Evolutionary conservation across 768 basidiomycete species (phyloP).

Genomic region (Lactarius deliciosus): DNA sequence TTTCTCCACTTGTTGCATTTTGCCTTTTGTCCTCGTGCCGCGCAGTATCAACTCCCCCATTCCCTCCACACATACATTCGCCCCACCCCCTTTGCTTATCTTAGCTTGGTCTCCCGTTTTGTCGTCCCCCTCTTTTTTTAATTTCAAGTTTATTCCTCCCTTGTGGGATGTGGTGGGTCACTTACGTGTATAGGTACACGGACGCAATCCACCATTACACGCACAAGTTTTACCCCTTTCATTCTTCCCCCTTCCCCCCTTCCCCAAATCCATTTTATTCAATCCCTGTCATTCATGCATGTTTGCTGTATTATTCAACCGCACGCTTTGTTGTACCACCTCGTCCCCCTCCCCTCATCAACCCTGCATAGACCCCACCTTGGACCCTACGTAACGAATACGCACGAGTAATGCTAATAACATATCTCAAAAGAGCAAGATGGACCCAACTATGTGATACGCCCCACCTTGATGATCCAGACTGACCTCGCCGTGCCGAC

Average conservation of each 20-base stretch:
- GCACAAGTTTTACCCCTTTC: background rate
- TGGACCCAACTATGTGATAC: background rate
- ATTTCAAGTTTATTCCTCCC: background rate
- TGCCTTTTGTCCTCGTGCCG: background rate
- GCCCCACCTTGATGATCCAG: background rate
- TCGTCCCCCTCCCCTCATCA: background rate
- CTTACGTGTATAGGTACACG: slow-evolving; percentile 14
- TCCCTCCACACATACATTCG: too few relatives aligned
- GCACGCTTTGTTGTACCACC: slow-evolving; percentile 14
- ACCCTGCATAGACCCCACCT: slow-evolving; percentile 17
- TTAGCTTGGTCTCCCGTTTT: background rate
- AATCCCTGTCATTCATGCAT: slow-evolving; percentile 1
- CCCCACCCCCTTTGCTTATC: background rate
- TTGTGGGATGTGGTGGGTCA: background rate
- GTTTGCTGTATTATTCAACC: slow-evolving; percentile 11
- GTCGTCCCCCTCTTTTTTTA: background rate
- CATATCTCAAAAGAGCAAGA: background rate
- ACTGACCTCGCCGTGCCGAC: background rate
- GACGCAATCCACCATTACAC: background rate
- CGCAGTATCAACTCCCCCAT: background rate
- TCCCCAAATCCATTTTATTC: background rate
- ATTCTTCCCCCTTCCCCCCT: background rate
- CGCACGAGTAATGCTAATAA: slow-evolving; percentile 5
- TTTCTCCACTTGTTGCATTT: background rate
- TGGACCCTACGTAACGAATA: slow-evolving; percentile 11